phyloP scores from a whole-genome alignment of 257 asterid genomes.

The Thymus mandschuricus region DNA sequence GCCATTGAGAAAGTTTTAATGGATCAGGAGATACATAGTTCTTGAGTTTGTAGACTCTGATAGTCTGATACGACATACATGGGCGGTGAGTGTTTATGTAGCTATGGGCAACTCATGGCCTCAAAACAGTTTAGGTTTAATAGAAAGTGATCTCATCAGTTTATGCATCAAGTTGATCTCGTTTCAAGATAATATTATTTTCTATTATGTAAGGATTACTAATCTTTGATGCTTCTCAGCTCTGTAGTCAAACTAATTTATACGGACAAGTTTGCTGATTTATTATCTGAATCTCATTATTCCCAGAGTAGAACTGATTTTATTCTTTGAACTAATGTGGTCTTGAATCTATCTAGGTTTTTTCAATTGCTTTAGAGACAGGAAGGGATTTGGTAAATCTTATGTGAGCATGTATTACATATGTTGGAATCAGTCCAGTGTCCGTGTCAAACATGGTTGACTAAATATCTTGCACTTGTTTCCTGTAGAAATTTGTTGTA shows the following conservation, averaged over 20 bases:
- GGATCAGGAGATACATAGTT: slow-evolving; percentile 8
- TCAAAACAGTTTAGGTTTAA: not conserved
- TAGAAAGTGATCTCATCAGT: not conserved
- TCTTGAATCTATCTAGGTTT: not conserved
- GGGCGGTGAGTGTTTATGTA: slow-evolving; percentile 10
- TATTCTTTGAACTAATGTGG: not conserved
- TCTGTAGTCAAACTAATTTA: not conserved
- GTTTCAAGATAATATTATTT: slow-evolving; percentile 3
- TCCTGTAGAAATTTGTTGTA: slow-evolving; percentile 1
- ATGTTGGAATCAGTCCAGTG: not conserved
- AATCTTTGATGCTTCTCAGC: slow-evolving; percentile 2
- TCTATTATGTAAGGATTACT: not conserved
- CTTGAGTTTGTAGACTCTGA: not conserved
- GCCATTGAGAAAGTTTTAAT: not conserved
- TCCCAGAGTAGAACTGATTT: not conserved
- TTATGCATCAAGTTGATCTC: not conserved
- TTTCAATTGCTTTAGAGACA: not conserved
- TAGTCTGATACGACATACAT: not conserved
- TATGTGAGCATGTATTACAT: not conserved
- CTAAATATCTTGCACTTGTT: not conserved
- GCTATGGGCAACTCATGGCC: slow-evolving; percentile 4
- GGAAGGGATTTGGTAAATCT: not conserved
- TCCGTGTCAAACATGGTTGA: not conserved
- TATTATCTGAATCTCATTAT: slow-evolving; percentile 17
- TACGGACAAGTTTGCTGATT: not conserved